Evolutionary conservation across 2,329 filamentous ascomycete species (phyloP).

Genomic region (Diaporthe citrichinensis): DNA sequence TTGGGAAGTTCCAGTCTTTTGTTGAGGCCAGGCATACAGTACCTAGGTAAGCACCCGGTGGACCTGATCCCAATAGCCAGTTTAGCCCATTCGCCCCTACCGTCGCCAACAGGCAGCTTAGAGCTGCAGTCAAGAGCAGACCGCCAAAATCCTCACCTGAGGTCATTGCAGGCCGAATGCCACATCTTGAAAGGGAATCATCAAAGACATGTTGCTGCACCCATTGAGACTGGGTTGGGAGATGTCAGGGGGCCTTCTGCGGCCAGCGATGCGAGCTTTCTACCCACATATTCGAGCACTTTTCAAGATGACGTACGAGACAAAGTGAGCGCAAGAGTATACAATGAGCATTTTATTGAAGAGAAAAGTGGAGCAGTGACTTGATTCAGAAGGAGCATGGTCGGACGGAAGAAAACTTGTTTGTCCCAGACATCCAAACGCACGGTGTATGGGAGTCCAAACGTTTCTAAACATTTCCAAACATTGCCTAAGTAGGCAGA

Average conservation of each 20-base stretch:
- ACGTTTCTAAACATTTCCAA: not conserved
- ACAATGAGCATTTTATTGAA: not conserved
- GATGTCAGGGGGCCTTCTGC: not conserved
- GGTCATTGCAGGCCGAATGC: not conserved
- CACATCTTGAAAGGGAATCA: not conserved
- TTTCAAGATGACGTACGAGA: not conserved
- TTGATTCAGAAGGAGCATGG: not conserved
- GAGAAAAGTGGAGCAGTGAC: not conserved
- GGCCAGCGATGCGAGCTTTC: not conserved
- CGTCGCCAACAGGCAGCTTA: not conserved
- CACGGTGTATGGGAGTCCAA: not conserved
- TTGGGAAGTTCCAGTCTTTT: not conserved
- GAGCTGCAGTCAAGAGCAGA: not conserved
- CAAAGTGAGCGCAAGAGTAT: no score
- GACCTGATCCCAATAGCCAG: no score
- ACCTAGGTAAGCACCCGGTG: no score
- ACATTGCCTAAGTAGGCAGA: not conserved
- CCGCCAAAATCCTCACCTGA: not conserved
- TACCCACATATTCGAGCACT: no score
- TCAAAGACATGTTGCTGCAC: not conserved
- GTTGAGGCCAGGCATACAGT: no score
- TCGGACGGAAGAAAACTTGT: not conserved
- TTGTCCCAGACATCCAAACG: not conserved
- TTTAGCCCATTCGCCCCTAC: not conserved
- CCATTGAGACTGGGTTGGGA: not conserved